These are phyloP conservation scores for Clitoria ternatea DNA, from an alignment of 306 rosid species.

Conservation along the genomic window DNA sequence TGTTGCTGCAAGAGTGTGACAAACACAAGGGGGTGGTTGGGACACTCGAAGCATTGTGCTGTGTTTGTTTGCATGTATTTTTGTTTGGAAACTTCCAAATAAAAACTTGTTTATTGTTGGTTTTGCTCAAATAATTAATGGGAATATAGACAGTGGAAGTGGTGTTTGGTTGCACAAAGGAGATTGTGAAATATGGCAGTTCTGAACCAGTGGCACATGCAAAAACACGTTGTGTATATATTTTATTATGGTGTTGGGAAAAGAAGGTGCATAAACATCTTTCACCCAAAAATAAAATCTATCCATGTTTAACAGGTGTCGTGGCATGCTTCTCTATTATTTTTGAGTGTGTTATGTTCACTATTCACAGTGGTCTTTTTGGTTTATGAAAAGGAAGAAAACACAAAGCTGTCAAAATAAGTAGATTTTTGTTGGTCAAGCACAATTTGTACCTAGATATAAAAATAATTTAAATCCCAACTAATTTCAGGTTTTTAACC, in stretches of 20 bases:
- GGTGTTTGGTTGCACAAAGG: background rate
- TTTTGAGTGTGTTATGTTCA: too few relatives aligned
- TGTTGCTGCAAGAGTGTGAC: too few relatives aligned
- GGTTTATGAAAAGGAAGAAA: too few relatives aligned
- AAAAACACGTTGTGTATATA: background rate
- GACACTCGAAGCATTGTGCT: background rate
- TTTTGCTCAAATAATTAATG: background rate
- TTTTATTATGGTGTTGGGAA: background rate
- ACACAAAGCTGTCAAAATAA: too few relatives aligned
- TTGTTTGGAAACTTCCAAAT: background rate
- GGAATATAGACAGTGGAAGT: too few relatives aligned
- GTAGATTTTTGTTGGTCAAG: too few relatives aligned
- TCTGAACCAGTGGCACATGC: background rate
- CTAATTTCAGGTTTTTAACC: too few relatives aligned
- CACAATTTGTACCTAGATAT: too few relatives aligned
- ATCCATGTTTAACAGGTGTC: background rate
- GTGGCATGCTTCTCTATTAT: background rate
- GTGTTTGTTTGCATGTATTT: background rate
- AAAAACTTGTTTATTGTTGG: background rate
- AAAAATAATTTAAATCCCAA: too few relatives aligned
- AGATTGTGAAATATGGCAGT: background rate
- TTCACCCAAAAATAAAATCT: background rate
- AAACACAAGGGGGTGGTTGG: too few relatives aligned
- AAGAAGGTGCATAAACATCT: background rate
- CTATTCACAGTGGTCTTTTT: too few relatives aligned